Conservation (phyloP, 148 eudicot species). For the Rhododendron williamsianum region DNA sequence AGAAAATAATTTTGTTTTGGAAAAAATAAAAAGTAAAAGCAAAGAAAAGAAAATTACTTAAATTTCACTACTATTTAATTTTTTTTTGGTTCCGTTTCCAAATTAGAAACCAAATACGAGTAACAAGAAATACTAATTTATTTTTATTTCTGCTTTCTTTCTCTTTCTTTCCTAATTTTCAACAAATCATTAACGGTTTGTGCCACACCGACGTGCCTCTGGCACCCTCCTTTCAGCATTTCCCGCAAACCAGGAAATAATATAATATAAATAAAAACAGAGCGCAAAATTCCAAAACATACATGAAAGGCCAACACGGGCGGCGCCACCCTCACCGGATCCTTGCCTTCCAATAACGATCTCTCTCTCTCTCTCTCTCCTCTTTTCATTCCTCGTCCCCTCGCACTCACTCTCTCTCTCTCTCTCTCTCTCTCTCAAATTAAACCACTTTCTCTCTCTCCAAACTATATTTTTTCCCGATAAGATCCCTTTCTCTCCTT, state of each 20-base stretch:
- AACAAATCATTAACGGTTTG: neutral
- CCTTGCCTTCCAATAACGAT: constrained; percentile 2
- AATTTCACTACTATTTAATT: no score
- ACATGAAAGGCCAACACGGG: constrained; percentile 17
- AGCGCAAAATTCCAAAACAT: neutral
- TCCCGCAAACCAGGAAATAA: neutral
- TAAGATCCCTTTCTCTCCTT: neutral
- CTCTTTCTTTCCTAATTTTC: neutral
- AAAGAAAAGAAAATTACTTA: no score
- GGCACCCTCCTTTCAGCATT: no score
- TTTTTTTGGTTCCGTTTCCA: neutral
- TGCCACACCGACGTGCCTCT: no score
- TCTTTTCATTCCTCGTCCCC: neutral
- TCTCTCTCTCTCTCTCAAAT: constrained; percentile 7
- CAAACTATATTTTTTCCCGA: neutral
- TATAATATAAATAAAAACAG: no score
- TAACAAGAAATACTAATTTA: no score
- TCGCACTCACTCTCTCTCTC: neutral
- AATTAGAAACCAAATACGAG: no score
- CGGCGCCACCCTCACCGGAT: constrained; percentile 21
- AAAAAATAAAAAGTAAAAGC: no score
- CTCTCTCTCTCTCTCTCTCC: neutral
- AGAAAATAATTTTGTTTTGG: no score
- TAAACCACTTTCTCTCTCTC: constrained; percentile 11
- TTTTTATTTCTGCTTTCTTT: no score